Conservation (phyloP, 768 basidiomycete species). For the Auricularia auricula-judae region DNA sequence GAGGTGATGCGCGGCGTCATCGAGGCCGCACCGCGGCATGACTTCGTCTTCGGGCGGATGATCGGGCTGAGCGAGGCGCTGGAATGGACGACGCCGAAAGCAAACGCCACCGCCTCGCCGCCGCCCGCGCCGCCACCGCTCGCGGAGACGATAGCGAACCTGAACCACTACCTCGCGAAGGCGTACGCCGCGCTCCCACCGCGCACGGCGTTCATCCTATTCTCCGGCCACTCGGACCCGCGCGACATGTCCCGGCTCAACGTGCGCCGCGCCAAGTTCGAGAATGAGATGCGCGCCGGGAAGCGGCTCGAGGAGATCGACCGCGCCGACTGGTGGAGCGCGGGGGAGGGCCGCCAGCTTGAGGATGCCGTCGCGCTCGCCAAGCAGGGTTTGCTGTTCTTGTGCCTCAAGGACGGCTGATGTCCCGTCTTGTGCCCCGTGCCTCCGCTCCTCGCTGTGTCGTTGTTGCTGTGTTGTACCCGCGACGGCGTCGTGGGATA, state of each 20-base stretch:
- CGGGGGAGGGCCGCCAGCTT: slow-evolving; percentile 62
- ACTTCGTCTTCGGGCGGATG: slow-evolving; percentile 78
- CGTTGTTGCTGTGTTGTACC: background rate
- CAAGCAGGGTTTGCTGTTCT: slow-evolving; percentile 74
- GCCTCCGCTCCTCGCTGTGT: background rate
- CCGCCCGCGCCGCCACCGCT: background rate
- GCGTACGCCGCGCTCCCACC: slow-evolving; percentile 64
- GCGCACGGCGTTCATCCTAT: slow-evolving; percentile 71
- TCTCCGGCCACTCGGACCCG: slow-evolving; percentile 86
- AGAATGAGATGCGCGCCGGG: slow-evolving; percentile 40
- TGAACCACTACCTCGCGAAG: slow-evolving; percentile 50
- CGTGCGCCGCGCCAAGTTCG: slow-evolving; percentile 61
- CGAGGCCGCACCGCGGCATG: slow-evolving; percentile 48
- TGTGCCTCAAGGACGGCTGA: slow-evolving; percentile 29
- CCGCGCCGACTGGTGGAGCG: slow-evolving; percentile 58
- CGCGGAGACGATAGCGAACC: slow-evolving; percentile 27
- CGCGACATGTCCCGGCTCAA: slow-evolving; percentile 66
- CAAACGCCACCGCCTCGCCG: slow-evolving; percentile 12
- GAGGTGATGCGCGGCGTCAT: slow-evolving; percentile 67
- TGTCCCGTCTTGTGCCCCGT: background rate
- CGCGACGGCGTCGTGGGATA: background rate
- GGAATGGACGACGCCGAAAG: slow-evolving; percentile 68
- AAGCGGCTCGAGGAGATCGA: slow-evolving; percentile 30
- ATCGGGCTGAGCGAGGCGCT: slow-evolving; percentile 68
- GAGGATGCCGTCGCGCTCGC: slow-evolving; percentile 73